Conservation (phyloP, 129 eudicot species). For the Artemisia tridentata region DNA sequence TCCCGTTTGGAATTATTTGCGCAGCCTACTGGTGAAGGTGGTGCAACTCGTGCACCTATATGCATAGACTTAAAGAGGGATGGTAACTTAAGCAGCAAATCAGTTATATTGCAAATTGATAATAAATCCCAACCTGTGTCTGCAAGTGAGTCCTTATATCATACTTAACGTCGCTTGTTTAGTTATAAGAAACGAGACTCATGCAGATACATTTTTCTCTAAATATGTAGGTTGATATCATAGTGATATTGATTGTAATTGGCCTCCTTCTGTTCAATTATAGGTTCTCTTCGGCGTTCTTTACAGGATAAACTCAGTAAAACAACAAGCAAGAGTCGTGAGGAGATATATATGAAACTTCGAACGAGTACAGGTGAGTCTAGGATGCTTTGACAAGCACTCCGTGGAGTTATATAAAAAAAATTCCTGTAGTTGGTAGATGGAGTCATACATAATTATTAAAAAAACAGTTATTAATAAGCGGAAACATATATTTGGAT, state of each 20-base stretch:
- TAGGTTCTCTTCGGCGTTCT: conserved; percentile 97
- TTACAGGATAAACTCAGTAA: conserved; percentile 93
- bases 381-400: conserved; percentile 12
- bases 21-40: conserved; percentile 99
- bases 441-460: not conserved
- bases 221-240: conserved; percentile 18
- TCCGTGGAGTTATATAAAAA: not conserved
- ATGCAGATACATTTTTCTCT: not conserved
- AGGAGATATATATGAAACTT: conserved; percentile 83
- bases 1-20: not conserved
- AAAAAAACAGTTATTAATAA: not conserved
- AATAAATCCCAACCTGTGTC: conserved; percentile 88
- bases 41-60: conserved; percentile 98
- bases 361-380: conserved; percentile 87
- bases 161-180: not conserved
- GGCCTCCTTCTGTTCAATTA: conserved; percentile 11
- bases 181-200: conserved; percentile 13
- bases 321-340: conserved; percentile 78
- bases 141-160: conserved; percentile 74
- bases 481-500: not conserved
- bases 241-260: conserved; percentile 13
- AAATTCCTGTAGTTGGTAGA: not conserved
- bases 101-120: conserved; percentile 80
- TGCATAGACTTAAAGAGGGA: conserved; percentile 77
- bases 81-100: conserved; percentile 72